A percentile compares a stretch with the other conserved stretches of the same genome.
phyloP scores from a whole-genome alignment of 345 rosid species.

The Lepidium sativum region DNA sequence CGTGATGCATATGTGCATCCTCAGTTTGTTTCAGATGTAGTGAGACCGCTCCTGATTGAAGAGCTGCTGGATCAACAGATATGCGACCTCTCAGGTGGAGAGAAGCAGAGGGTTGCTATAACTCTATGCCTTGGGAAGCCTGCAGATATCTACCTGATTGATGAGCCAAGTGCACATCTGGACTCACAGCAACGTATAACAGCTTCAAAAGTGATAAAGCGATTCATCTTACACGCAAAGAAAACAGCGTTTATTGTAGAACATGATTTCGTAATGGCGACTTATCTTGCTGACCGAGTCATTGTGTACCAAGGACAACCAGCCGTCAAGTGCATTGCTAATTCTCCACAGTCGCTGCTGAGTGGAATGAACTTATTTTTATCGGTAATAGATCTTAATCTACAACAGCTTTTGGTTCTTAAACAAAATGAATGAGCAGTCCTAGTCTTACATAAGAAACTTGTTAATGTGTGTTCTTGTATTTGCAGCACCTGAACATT shows the following conservation, averaged over 20 bases:
- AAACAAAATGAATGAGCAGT: background rate
- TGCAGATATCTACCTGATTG: constrained; percentile 47
- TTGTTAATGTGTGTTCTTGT: background rate
- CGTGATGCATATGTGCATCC: constrained; percentile 79
- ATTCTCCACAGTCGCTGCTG: constrained; percentile 73
- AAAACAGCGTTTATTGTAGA: constrained; percentile 86
- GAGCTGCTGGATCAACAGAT: constrained; percentile 64
- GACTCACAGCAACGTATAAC: constrained; percentile 88
- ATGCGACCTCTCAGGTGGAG: constrained; percentile 81
- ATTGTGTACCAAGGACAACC: constrained; percentile 79
- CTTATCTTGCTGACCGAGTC: constrained; percentile 79
- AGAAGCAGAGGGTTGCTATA: constrained; percentile 78
- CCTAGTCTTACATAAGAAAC: too few relatives aligned
- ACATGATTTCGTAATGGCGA: constrained; percentile 90
- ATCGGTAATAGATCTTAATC: constrained; percentile 34
- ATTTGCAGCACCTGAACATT: constrained; percentile 68
- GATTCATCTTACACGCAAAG: constrained; percentile 84
- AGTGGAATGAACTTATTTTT: constrained; percentile 87
- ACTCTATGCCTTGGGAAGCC: constrained; percentile 91
- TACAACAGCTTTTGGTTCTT: background rate
- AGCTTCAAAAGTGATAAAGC: constrained; percentile 84
- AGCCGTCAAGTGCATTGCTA: constrained; percentile 61
- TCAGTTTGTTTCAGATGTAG: constrained; percentile 77
- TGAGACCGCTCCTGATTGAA: constrained; percentile 86
- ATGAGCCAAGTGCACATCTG: constrained; percentile 56